These are phyloP conservation scores for Fusarium camptoceras DNA, from an alignment of 2,329 filamentous ascomycete species.

Conservation along the genomic window DNA sequence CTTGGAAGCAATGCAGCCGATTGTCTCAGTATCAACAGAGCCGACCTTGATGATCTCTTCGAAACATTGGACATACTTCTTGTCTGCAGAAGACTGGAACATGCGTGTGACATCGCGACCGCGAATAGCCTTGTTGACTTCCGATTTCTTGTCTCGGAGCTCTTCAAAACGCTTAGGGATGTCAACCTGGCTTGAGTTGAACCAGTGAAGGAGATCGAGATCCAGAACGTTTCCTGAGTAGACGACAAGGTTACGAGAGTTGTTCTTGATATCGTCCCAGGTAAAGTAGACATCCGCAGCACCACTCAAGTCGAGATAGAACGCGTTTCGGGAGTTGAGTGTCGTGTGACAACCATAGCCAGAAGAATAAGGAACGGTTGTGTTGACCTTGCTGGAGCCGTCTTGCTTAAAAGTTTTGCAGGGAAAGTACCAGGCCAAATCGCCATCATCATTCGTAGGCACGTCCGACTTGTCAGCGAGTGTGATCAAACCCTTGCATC, in stretches of 20 bases:
- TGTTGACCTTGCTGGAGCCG: conserved; percentile 82
- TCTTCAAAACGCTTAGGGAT: conserved; percentile 83
- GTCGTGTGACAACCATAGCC: conserved; percentile 93
- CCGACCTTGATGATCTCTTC: conserved; percentile 96
- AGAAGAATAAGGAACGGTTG: conserved; percentile 78
- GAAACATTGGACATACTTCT: conserved; percentile 85
- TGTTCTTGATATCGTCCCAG: conserved; percentile 94
- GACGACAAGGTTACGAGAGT: conserved; percentile 88
- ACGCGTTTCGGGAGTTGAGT: conserved; percentile 72
- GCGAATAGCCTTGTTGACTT: conserved; percentile 71
- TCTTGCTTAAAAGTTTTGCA: conserved; percentile 94
- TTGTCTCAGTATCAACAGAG: conserved; percentile 92
- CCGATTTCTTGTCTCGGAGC: conserved; percentile 74
- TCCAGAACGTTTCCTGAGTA: conserved; percentile 96
- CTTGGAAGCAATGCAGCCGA: conserved; percentile 97
- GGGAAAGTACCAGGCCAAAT: conserved; percentile 97
- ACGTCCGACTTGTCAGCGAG: conserved; percentile 77
- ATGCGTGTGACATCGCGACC: conserved; percentile 91
- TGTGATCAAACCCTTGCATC: conserved; percentile 92
- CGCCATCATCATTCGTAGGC: conserved; percentile 76
- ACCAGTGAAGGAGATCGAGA: conserved; percentile 88
- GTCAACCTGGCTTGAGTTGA: conserved; percentile 82
- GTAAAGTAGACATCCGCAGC: conserved; percentile 94
- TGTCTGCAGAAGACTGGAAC: conserved; percentile 83
- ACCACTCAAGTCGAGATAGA: conserved; percentile 75